phyloP scores from a whole-genome alignment of 2,329 filamentous ascomycete genomes.

The Curvularia sp. region DNA sequence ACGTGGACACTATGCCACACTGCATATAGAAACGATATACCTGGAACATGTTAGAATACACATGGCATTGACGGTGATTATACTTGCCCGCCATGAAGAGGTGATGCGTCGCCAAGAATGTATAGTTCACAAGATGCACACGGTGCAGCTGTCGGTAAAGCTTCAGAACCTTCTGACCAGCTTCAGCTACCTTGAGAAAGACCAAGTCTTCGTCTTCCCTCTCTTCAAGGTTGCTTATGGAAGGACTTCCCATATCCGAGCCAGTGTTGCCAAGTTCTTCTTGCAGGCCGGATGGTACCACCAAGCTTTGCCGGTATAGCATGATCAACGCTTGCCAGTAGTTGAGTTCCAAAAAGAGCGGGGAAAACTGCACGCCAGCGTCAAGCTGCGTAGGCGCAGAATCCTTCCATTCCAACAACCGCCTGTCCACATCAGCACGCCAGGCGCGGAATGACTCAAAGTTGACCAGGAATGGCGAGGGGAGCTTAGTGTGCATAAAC shows the following conservation, averaged over 20 bases:
- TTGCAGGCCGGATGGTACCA: conserved; percentile 83
- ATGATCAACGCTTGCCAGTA: conserved; percentile 98
- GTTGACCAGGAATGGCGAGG: conserved; percentile 82
- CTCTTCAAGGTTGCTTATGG: conserved; percentile 68
- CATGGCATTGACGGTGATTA: conserved; percentile 16
- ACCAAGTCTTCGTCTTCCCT: conserved; percentile 87
- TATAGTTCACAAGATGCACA: conserved; percentile 91
- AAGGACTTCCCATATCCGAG: conserved; percentile 66
- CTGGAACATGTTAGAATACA: conserved; percentile 47
- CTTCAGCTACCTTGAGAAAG: conserved; percentile 93
- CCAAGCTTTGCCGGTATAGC: conserved; percentile 89
- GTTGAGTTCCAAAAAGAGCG: conserved; percentile 90
- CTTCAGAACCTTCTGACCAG: conserved; percentile 89
- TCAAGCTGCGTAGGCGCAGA: conserved; percentile 77
- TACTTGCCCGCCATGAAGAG: conserved; percentile 88
- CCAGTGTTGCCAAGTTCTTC: conserved; percentile 70
- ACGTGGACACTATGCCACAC: conserved; percentile 96
- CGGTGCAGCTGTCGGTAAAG: conserved; percentile 90
- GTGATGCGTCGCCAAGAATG: conserved; percentile 93
- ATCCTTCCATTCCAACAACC: conserved; percentile 86
- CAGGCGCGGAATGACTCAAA: conserved; percentile 88
- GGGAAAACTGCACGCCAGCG: conserved; percentile 87
- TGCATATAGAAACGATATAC: conserved; percentile 91
- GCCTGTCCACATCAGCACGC: conserved; percentile 84
- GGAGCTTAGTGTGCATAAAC: conserved; percentile 78